Conservation (phyloP, 192 early-diverging fungal species). For the Rhizoclosmatium sp. region DNA sequence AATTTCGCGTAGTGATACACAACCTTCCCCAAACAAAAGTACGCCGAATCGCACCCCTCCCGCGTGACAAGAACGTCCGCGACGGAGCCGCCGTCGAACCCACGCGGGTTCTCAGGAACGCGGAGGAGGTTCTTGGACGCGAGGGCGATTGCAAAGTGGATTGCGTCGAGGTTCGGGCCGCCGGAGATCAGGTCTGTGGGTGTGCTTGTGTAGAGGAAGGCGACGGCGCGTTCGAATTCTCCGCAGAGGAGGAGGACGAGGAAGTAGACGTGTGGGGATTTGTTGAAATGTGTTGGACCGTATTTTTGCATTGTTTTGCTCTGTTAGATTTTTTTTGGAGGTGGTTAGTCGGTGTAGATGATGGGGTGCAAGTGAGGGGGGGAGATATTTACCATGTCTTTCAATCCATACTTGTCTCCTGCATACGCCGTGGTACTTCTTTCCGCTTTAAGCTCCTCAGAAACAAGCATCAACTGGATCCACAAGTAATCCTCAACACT, state of each 20-base stretch:
- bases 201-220: slow-evolving; percentile 70
- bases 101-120: slow-evolving; percentile 65
- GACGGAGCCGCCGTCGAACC: slow-evolving; percentile 42
- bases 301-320: slow-evolving; percentile 64
- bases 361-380: not conserved
- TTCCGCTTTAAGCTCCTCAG: slow-evolving; percentile 56
- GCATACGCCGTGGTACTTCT: slow-evolving; percentile 23
- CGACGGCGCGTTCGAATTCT: slow-evolving; percentile 91
- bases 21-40: slow-evolving; percentile 64
- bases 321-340: not conserved
- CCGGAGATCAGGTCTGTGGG: not conserved
- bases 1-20: slow-evolving; percentile 53
- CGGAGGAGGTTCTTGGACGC: slow-evolving; percentile 81
- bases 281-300: slow-evolving; percentile 73
- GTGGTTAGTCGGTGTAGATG: too few species aligned
- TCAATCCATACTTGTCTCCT: slow-evolving; percentile 69
- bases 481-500: slow-evolving; percentile 95
- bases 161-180: slow-evolving; percentile 76
- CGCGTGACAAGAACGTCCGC: slow-evolving; percentile 21
- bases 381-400: slow-evolving; percentile 63
- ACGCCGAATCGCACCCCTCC: slow-evolving; percentile 14
- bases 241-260: slow-evolving; percentile 82
- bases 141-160: slow-evolving; percentile 89
- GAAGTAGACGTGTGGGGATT: slow-evolving; percentile 70
- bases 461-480: slow-evolving; percentile 80